Percentiles rank a stretch among this genome's conserved stretches.
These are phyloP conservation scores for Malania oleifera DNA, from an alignment of 164 flowering plant genomes.

Conservation along the genomic window DNA sequence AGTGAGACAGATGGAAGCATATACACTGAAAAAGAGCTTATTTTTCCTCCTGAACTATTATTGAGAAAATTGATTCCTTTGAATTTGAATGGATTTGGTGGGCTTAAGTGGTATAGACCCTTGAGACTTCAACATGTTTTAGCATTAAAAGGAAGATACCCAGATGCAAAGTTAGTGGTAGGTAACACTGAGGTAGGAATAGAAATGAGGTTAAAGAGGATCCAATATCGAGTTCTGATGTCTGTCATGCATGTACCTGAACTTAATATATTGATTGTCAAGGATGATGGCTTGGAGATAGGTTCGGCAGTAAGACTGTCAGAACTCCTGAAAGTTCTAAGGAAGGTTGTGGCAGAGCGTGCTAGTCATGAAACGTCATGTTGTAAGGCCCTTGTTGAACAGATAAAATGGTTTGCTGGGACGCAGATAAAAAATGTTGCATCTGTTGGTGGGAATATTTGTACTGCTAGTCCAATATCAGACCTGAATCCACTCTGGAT, in stretches of 20 bases:
- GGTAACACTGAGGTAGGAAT: slow-evolving; percentile 97
- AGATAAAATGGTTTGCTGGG: slow-evolving; percentile 98
- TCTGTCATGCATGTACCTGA: slow-evolving; percentile 72
- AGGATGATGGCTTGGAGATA: slow-evolving; percentile 80
- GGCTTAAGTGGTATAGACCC: slow-evolving; percentile 86
- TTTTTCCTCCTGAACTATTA: slow-evolving; percentile 90
- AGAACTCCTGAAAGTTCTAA: slow-evolving; percentile 43
- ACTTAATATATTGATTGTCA: slow-evolving; percentile 53
- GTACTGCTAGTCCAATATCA: slow-evolving; percentile 98
- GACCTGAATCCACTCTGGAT: slow-evolving; percentile 99
- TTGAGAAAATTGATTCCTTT: slow-evolving; percentile 54
- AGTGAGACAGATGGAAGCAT: slow-evolving; percentile 71
- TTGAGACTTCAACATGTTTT: slow-evolving; percentile 57
- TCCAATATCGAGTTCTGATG: slow-evolving; percentile 61
- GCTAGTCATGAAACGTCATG: slow-evolving; percentile 66
- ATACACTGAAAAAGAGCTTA: slow-evolving; percentile 75
- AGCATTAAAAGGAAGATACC: slow-evolving; percentile 61
- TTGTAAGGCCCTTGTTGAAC: slow-evolving; percentile 80
- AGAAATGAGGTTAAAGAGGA: slow-evolving; percentile 82
- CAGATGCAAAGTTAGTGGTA: slow-evolving; percentile 73
- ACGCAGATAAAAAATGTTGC: slow-evolving; percentile 91
- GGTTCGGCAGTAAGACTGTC: slow-evolving; percentile 83
- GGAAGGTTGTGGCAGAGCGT: slow-evolving; percentile 45
- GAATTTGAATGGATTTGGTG: slow-evolving; percentile 62
- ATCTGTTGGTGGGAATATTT: slow-evolving; percentile 95